Evolutionary conservation across 768 basidiomycete genomes (phyloP), one percentile per base, ranked within the genome.

Genomic region (Obba rivulosa): DNA sequence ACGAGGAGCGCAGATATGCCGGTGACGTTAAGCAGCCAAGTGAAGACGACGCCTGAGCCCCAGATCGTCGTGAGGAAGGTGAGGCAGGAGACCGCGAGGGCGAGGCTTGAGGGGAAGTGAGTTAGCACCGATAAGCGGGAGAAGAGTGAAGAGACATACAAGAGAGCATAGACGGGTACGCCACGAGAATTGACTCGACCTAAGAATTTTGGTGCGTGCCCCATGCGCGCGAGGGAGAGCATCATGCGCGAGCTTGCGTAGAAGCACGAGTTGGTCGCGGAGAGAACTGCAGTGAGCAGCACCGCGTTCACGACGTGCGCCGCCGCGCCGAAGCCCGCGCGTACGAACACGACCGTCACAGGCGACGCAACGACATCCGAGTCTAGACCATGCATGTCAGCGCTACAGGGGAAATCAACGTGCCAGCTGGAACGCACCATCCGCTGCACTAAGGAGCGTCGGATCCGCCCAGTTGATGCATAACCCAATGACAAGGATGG

Each of bases 1-100:
- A 82, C 80, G 50, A 86, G 73, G 42, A 87, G 67, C 2, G 81
- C 79, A 1, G 79, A 82, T 39, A 86, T 79, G 36, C 84, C 82
- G 8, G 79, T 80, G 44, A 85, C 66, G 54, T 82, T 80, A 43
- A 83, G 66, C 9, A 85, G 67, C 83, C 77, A 79, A 2, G 71
- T 73, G 53, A 81, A 79, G 36, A 75, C 76, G 47, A 77, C 58
- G 11, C 76, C 76, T 40, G 72, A 68, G 14, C 78, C 75, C 79
- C 79, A 81, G 51, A 81, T 75, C 4, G 77, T 77, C 4, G 80
- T 76, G 36, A 79, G 57, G 64, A 79, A 81, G 0, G 79, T 76
- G 37, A 81, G 61, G 48, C 63, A 74, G 0, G 75, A 68, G 49
- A 77, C 68, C 0, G 66, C 72, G 3, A 81, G 70, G 8, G 77